Conservation (phyloP, 371 early-diverging fungal species). For the Mortierella sp. region DNA sequence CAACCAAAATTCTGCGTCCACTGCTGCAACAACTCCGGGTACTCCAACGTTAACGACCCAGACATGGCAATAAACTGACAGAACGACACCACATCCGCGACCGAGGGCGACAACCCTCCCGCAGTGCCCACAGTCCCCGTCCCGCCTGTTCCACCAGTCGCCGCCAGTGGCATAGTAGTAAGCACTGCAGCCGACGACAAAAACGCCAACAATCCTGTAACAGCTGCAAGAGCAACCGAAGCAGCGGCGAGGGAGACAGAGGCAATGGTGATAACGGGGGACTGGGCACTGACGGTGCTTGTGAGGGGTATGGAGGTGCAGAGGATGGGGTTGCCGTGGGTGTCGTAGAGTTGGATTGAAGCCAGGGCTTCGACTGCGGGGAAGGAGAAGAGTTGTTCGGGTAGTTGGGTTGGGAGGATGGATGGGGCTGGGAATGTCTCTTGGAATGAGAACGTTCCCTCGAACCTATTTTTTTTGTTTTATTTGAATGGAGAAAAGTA, state of each 20-base stretch:
- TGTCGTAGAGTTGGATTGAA: constrained; percentile 35
- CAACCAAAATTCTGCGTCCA: constrained; percentile 57
- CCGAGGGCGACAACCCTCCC: constrained; percentile 31
- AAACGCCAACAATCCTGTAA: constrained; percentile 29
- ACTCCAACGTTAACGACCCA: constrained; percentile 46
- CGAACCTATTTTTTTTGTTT: constrained; percentile 14
- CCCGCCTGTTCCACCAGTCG: constrained; percentile 16
- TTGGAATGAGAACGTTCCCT: constrained; percentile 36
- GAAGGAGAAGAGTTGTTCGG: constrained; percentile 37
- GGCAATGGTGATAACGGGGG: constrained; percentile 36
- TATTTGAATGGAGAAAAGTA: not conserved
- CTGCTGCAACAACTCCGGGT: constrained; percentile 45
- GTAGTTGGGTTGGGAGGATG: constrained; percentile 33
- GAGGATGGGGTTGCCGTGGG: constrained; percentile 24
- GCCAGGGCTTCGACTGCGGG: constrained; percentile 50
- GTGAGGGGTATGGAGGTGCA: constrained; percentile 42
- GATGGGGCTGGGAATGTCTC: constrained; percentile 38
- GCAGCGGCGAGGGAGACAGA: constrained; percentile 38
- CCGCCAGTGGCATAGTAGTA: constrained; percentile 26
- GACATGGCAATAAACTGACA: constrained; percentile 52
- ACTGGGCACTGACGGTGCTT: constrained; percentile 38
- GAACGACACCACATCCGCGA: constrained; percentile 51
- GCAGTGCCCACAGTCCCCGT: not conserved
- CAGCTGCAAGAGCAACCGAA: constrained; percentile 23
- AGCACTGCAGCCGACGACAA: constrained; percentile 38